Percentiles rank a stretch among this genome's conserved stretches.
Evolutionary conservation across 208 protist species (phyloP).

Genomic region (Leishmania guyanensis): DNA sequence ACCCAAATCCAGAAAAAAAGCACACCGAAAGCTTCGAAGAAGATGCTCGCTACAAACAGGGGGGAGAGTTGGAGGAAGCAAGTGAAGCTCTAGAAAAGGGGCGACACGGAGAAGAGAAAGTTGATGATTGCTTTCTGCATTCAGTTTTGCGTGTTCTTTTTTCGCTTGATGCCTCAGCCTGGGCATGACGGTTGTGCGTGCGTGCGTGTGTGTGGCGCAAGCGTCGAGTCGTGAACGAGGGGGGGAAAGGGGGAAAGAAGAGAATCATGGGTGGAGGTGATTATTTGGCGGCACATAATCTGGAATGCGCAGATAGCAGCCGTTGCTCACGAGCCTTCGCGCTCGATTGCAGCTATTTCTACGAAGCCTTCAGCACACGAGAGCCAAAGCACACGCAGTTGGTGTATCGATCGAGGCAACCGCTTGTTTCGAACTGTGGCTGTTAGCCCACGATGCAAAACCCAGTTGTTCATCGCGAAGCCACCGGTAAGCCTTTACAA

Average conservation of each 20-base stretch:
- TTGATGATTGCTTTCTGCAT: not conserved
- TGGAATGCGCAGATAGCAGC: not conserved
- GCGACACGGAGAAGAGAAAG: not conserved
- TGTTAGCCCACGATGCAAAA: not conserved
- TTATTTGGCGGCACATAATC: not conserved
- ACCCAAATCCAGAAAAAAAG: not conserved
- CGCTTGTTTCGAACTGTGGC: not conserved
- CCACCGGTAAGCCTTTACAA: not conserved
- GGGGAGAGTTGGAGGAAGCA: not conserved
- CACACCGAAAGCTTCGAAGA: not conserved
- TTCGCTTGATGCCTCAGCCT: not conserved
- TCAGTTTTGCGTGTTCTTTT: not conserved
- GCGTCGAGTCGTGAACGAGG: not conserved
- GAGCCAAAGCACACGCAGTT: not conserved
- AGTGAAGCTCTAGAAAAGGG: not conserved
- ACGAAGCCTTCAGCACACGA: not conserved
- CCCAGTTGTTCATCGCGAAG: not conserved
- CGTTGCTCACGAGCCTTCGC: not conserved
- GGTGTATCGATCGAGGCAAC: not conserved
- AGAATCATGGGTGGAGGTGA: not conserved
- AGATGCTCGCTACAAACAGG: not conserved
- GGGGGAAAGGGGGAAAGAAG: not conserved
- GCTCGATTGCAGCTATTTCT: not conserved
- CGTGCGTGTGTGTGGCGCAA: not conserved
- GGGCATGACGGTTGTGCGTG: not conserved